These are phyloP conservation scores for Alternaria arbusti DNA, from an alignment of 2,329 filamentous ascomycete genomes.

Conservation along the genomic window DNA sequence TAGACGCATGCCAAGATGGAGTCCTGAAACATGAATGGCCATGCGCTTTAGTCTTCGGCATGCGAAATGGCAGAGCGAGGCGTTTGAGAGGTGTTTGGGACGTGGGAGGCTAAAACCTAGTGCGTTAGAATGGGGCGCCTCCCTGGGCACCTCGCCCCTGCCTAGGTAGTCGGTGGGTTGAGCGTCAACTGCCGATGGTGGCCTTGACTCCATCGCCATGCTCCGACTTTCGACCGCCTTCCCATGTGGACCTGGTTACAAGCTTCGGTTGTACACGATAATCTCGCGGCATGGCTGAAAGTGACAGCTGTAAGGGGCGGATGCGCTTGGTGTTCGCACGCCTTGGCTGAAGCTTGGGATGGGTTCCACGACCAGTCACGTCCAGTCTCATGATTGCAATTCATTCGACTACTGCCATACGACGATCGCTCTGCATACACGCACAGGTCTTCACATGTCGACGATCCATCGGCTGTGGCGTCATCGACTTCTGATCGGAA, in stretches of 20 bases:
- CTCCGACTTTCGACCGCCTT: conserved; percentile 10
- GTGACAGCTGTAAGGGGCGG: conserved; percentile 24
- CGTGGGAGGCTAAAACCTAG: conserved; percentile 25
- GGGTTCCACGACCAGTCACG: background rate
- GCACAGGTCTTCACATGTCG: background rate
- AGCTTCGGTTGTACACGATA: conserved; percentile 11
- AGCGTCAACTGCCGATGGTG: conserved; percentile 10
- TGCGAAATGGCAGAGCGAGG: conserved; percentile 21
- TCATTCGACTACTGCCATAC: background rate
- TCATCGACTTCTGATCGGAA: background rate
- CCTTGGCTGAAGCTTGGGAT: conserved; percentile 6
- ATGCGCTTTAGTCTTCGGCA: conserved; percentile 30
- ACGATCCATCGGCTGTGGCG: background rate
- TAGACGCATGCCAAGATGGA: conserved; percentile 15
- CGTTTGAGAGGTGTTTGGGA: conserved; percentile 42
- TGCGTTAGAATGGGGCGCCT: conserved; percentile 32
- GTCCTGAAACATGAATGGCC: conserved; percentile 39
- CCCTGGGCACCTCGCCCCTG: background rate
- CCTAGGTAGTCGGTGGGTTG: conserved; percentile 1
- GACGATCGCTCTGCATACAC: background rate
- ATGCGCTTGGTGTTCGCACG: conserved; percentile 2
- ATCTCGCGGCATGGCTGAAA: conserved; percentile 13
- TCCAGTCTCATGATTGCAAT: background rate
- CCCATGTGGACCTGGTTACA: conserved; percentile 2
- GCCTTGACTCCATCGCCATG: background rate